Base-by-base conservation (phyloP, 2,329 filamentous ascomycete genomes). In the Anisogramma anomala region DNA sequence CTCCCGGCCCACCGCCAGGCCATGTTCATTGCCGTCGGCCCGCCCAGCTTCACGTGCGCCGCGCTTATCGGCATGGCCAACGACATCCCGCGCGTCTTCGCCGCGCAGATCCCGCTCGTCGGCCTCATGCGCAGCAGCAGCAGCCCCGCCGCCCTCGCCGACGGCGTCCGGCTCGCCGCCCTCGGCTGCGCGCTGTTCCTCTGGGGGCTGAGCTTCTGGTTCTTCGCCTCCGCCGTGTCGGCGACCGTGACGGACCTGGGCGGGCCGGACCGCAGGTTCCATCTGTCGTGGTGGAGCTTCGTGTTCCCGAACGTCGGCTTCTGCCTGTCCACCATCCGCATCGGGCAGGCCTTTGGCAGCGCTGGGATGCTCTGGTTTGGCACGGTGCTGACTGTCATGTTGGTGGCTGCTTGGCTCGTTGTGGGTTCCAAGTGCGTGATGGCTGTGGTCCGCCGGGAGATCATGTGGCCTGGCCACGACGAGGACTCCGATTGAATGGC, bases 301-400 rank as follows among this genome's bases (percentile, higher is more conserved):
- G 69, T 82, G 25, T 82, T 81, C 51, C 77, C 77, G 5, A 80
- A 81, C 44, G 74, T 71, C 1, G 77, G 77, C 0, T 71, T 81
- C 38, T 74, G 72, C 2, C 61, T 81, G 28, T 71, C 74, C 1
- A 69, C 69, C 3, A 74, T 81, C 30, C 63, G 71, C 11, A 60
- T 79, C 33, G 77, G 71, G 2, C 64, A 64, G n/a, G 65, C 58
- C 0, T 58, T 78, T 9, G 56, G 64, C 1, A 79, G 72, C 50
- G 46, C 62, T 0, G 71, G 63, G 0, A 58, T 80, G n/a, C 53
- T 68, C 52, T 70, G 69, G 38, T 59, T 78, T 17, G 66, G 67
- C 2, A 70, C 68, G 13, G 72, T 67, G 14, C 65, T 79, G 65
- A 74, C 74, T 0, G 56, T 77, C 15, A 48, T 69, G 11, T 54